A percentile compares a stretch with the other conserved stretches of the same genome.
Evolutionary conservation across 495 filamentous ascomycete species (phyloP).

Genomic region (Staphylotrichum longicolle): DNA sequence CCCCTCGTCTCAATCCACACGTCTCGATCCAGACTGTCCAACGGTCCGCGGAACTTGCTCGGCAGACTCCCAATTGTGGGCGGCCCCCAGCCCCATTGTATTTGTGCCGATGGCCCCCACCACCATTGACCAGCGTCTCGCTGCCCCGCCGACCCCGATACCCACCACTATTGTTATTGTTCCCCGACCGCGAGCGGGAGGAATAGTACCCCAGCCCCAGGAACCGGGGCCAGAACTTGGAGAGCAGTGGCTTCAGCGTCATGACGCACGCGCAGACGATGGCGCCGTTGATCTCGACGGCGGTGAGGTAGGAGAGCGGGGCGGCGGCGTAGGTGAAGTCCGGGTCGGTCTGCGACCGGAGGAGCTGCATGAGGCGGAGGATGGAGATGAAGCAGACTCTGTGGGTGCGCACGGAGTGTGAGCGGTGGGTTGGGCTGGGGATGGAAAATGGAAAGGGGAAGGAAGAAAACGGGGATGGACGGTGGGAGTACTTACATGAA

Average conservation of each 20-base stretch:
- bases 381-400: conserved; percentile 39
- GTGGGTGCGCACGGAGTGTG: neutral
- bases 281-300: conserved; percentile 43
- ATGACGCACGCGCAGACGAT: conserved; percentile 45
- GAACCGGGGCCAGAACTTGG: conserved; percentile 36
- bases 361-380: conserved; percentile 31
- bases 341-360: conserved; percentile 23
- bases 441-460: neutral
- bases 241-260: conserved; percentile 35
- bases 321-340: conserved; percentile 34
- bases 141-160: neutral
- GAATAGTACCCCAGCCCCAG: neutral
- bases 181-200: too few relatives aligned
- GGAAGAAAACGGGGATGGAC: neutral
- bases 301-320: conserved; percentile 45
- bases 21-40: conserved; percentile 12
- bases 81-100: conserved; percentile 13
- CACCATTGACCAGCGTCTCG: neutral
- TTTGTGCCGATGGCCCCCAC: neutral
- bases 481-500: conserved; percentile 26
- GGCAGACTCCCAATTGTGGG: conserved; percentile 31
- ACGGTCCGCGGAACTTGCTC: conserved; percentile 14
- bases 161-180: too few relatives aligned
- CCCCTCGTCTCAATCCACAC: conserved; percentile 10
- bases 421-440: neutral